Evolutionary conservation across 352 stramenopile genomes (phyloP), one percentile per base, ranked within the genome.

Genomic region (Phytophthora pluvialis): DNA sequence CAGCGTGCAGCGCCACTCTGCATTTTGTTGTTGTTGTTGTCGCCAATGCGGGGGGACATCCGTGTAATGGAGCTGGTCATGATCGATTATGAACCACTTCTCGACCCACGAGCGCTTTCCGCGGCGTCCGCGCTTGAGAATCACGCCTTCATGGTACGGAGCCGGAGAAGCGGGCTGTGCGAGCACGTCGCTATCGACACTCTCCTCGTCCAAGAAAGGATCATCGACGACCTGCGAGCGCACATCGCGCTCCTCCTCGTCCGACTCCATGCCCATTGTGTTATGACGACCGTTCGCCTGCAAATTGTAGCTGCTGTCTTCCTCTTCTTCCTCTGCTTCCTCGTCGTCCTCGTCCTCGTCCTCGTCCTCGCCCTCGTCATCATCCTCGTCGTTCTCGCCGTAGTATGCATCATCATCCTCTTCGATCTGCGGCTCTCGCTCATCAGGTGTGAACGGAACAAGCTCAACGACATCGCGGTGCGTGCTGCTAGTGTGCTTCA

Each of bases 111-210:
- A 72, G n/a, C 86, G 86, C 35, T 80, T 86, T 44, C 83, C 83
- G 25, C 83, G 81, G 3, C 86, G 86, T 55, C 88, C 86, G 26
- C 86, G 81, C 71, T 94, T 94, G 29, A 94, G 69, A 49, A 94
- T 67, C 18, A 82, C 50, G 5, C 86, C 86, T 31, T 83, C 71
- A 42, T 88, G 66, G 45, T 79, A 78, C 33, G 82, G 72, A 21
- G 77, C 79, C 12, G 72, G 66, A 15, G 72, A 78, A 7, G 73
- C 63, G 11, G 71, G 60, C 9, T 72, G 70, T 15, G 25, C 60
- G 10, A 70, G 46, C 11, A 63, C 53, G 16, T 81, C 54, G 16
- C 64, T 70, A 18, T 77, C 61, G 16, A 69, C 61, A 25, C 50
- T 77, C n/a, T 68, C 64, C 38, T 77, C 70, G 21, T 77, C 54